Conservation (phyloP, 352 stramenopile species). For the Globisporangium uncinulatum region DNA sequence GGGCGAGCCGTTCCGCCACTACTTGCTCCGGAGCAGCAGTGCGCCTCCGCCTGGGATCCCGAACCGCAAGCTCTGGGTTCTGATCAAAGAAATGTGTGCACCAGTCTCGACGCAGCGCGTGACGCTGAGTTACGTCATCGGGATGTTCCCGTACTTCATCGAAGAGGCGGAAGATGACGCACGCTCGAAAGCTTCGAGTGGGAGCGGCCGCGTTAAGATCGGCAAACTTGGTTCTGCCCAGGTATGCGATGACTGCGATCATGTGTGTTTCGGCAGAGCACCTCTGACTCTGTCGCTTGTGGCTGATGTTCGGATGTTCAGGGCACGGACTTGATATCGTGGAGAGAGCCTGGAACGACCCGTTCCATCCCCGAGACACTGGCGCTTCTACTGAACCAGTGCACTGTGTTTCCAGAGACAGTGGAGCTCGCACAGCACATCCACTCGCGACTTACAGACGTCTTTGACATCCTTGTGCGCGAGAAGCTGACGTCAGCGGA, state of each 20-base stretch:
- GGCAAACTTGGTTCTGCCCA: background rate
- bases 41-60: background rate
- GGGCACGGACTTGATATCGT: background rate
- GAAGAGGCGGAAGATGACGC: background rate
- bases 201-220: background rate
- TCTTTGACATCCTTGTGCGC: background rate
- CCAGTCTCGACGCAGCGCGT: background rate
- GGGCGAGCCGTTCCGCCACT: background rate
- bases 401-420: background rate
- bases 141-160: background rate
- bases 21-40: slow-evolving; percentile 1
- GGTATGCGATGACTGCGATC: background rate
- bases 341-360: background rate
- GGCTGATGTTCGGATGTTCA: no score
- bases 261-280: no score
- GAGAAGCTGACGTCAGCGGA: background rate
- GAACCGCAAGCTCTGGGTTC: background rate
- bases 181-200: background rate
- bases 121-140: background rate
- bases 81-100: slow-evolving; percentile 10
- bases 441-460: background rate
- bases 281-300: no score
- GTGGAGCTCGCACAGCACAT: slow-evolving; percentile 1
- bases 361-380: background rate
- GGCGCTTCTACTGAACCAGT: background rate